Base-by-base conservation (phyloP, 495 filamentous ascomycete species). In the Jackrogersella minutella region DNA sequence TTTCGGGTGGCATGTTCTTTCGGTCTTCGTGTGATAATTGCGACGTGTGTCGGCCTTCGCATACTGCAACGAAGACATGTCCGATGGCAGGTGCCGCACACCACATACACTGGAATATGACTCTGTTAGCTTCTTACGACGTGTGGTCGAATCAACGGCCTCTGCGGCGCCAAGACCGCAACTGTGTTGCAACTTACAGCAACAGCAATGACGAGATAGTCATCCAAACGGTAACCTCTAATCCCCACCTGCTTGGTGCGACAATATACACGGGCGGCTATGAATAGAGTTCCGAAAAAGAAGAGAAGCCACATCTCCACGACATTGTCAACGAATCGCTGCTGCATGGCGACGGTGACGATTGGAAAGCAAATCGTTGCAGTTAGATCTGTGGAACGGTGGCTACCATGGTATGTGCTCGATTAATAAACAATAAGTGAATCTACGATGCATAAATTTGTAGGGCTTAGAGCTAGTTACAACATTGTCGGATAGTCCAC, bases 261-360 rank as follows among this genome's bases (percentile, higher is more conserved):
- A n/a, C 40, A 56, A 22, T 47, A 55, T 13, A 63, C 21, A 10
- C 59, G 59, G 1, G 59, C 50, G 10, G 31, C 56, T 30, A 59
- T 59, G 2, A 10, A 33, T 17, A 59, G 19, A 26, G 14, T 19
- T 14, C 54, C 54, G 5, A 58, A 44, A 26, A 58, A 33, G 40
- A 46, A 58, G 30, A 58, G 54, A 50, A 59, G n/a, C 43, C 56
- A 59, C 50, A 59, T 59, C 33, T 59, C 44, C 13, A 59, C 56
- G 31, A 50, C 14, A 22, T 59, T 50, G 44, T 44, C 44, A 11
- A 47, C 43, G 17, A 50, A 50, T 13, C 44, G 31, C 21, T 37
- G 22, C 1, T 59, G 43, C 56, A 59, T 59, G 13, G 22, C 44
- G 43, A 19, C 43, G 33, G 44, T 37, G 40, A 41, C n/a, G 21